phyloP scores from a whole-genome alignment of 768 basidiomycete species.

The Phlebiopsis gigantea region DNA sequence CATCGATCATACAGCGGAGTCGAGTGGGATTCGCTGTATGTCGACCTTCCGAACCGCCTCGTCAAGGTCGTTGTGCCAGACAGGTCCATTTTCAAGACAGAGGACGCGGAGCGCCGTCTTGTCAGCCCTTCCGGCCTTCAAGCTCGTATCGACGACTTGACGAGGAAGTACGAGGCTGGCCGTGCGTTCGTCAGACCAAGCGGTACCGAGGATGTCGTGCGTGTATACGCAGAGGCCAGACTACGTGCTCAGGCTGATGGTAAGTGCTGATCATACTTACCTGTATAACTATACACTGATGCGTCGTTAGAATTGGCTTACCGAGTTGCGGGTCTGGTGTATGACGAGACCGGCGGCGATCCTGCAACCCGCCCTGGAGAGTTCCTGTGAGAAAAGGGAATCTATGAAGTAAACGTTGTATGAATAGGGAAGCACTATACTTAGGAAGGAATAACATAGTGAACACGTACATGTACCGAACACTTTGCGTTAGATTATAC shows the following conservation, averaged over 20 bases:
- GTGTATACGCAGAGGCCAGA: constrained; percentile 93
- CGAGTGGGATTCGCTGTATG: constrained; percentile 92
- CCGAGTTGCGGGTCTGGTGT: constrained; percentile 80
- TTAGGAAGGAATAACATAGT: neutral
- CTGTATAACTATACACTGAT: constrained; percentile 8
- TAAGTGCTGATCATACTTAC: constrained; percentile 33
- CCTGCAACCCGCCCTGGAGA: constrained; percentile 71
- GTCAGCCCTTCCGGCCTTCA: constrained; percentile 79
- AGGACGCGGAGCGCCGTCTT: constrained; percentile 89
- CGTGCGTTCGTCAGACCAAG: constrained; percentile 94
- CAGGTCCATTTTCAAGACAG: constrained; percentile 79
- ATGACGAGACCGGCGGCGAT: constrained; percentile 80
- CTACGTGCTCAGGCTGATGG: constrained; percentile 75
- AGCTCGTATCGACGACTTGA: constrained; percentile 73
- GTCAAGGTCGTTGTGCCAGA: constrained; percentile 90
- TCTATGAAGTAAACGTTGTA: neutral
- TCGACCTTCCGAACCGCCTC: constrained; percentile 89
- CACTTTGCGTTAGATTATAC: neutral
- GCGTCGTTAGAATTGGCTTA: constrained; percentile 68
- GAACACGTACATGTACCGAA: neutral
- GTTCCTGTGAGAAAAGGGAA: constrained; percentile 45
- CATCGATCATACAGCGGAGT: constrained; percentile 79
- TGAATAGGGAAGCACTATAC: neutral
- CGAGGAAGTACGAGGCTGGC: constrained; percentile 73
- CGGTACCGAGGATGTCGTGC: constrained; percentile 96